Base-by-base conservation (phyloP, 2,329 filamentous ascomycete species). In the Septoria petroselini region DNA sequence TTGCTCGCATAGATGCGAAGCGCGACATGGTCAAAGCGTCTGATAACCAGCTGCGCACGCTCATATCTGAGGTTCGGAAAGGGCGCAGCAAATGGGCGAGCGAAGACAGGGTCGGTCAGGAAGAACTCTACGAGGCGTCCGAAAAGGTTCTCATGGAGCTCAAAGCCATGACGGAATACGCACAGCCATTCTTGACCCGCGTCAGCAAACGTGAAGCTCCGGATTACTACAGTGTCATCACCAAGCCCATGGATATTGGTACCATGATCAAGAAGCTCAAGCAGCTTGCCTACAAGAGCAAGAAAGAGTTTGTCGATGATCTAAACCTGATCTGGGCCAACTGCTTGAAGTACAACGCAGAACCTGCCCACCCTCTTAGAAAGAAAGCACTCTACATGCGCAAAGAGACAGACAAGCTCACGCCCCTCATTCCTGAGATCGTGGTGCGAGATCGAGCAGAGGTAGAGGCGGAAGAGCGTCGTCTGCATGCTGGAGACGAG, bases 81-180 rank as follows among this genome's bases (percentile, higher is more conserved):
- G 97, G 97, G 62, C 80, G 93, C 63, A 97, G 91, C 71, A 98
- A 98, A 72, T 98, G 93, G 93, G 91, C 93, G 3, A 97, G 87
- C 68, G 93, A 97, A 70, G 93, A 98, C 62, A 93, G 94, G 60
- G 86, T 98, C 54, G 91, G 93, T 52, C 93, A 98, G 70, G 93
- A 98, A 70, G 93, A 98, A 70, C 78, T 98, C 4, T 98, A 98
- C 67, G 93, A 98, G 73, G 89, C 93, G 8, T 78, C 93, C 11
- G 93, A 98, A 69, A 97, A 97, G 73, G 93, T 98, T 44, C 77
- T 98, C 64, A 95, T 91, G 65, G 91, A 97, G 69, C 82, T 98
- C 48, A 97, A 97, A 70, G 93, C 93, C 29, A 91, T 94, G 74
- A 95, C 90, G 1, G 93, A 98, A 69, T 94, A 96, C 70, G 96